Conservation (phyloP, 2,329 filamentous ascomycete genomes). For the Raffaelea arxii region DNA sequence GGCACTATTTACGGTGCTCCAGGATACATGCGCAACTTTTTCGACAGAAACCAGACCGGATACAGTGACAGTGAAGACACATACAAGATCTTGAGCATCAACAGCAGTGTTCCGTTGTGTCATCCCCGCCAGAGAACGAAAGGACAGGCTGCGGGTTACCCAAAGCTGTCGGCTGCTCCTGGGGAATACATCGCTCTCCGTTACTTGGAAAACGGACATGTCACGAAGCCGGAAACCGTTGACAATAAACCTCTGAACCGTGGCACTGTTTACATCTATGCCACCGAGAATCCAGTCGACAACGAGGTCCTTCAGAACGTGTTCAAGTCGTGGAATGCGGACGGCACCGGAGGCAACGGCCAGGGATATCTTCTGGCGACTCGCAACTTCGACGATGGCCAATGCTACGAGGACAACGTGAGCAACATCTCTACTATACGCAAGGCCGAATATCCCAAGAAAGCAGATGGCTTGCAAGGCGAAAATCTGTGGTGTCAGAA, state of each 20-base stretch:
- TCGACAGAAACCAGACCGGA: constrained; percentile 42
- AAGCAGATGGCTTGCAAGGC: constrained; percentile 40
- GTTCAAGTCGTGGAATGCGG: constrained; percentile 65
- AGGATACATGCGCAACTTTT: constrained; percentile 68
- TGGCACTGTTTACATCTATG: constrained; percentile 68
- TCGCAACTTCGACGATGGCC: constrained; percentile 79
- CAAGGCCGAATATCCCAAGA: constrained; percentile 41
- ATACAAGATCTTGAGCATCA: constrained; percentile 53
- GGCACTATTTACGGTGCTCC: constrained; percentile 61
- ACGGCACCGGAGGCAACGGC: constrained; percentile 71
- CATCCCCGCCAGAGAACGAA: constrained; percentile 52
- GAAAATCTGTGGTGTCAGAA: constrained; percentile 69
- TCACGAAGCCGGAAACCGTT: constrained; percentile 48
- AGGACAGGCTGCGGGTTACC: constrained; percentile 46
- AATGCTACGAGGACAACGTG: constrained; percentile 74
- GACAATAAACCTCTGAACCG: constrained; percentile 53
- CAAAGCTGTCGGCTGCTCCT: constrained; percentile 48
- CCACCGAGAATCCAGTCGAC: constrained; percentile 49
- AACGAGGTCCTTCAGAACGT: constrained; percentile 50
- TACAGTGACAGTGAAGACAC: constrained; percentile 51
- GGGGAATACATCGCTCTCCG: constrained; percentile 57
- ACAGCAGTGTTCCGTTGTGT: constrained; percentile 51
- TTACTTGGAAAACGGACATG: constrained; percentile 70
- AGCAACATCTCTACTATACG: constrained; percentile 49
- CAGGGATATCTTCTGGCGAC: constrained; percentile 67